Percentiles rank a stretch among this genome's conserved stretches.
Conservation (phyloP, 768 basidiomycete genomes). For the Russula griseocarnosa region DNA sequence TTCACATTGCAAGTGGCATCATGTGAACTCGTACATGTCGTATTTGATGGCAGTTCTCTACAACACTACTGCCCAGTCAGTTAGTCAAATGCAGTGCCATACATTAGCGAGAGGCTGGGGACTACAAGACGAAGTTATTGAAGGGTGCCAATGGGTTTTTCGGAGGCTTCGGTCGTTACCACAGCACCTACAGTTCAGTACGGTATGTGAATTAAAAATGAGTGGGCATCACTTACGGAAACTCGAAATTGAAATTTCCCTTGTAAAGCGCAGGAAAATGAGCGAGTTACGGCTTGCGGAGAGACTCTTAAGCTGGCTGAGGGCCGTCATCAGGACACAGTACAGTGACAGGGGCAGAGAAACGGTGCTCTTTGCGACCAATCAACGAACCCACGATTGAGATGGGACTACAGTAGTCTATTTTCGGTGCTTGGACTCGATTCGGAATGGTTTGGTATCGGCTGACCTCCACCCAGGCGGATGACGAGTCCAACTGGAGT, state of each 20-base stretch:
- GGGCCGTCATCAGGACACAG: neutral
- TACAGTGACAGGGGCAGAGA: too few species aligned
- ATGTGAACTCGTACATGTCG: too few species aligned
- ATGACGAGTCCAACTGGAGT: neutral
- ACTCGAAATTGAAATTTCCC: neutral
- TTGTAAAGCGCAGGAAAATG: neutral
- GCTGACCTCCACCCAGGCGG: too few species aligned
- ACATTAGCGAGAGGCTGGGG: neutral
- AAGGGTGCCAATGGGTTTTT: neutral
- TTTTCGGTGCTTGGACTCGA: neutral
- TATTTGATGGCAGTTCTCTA: neutral
- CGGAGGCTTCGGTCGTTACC: neutral
- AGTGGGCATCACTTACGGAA: too few species aligned
- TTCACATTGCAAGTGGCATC: too few species aligned
- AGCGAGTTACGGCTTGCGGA: neutral
- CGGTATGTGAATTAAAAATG: too few species aligned
- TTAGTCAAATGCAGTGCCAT: neutral
- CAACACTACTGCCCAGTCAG: neutral
- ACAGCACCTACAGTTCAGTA: neutral
- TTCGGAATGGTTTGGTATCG: too few species aligned
- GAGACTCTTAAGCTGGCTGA: neutral
- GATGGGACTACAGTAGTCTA: neutral
- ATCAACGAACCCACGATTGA: too few species aligned
- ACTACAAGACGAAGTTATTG: neutral
- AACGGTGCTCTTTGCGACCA: too few species aligned